These are phyloP conservation scores for Citrus sp. DNA, from an alignment of 345 rosid genomes.

Conservation along the genomic window DNA sequence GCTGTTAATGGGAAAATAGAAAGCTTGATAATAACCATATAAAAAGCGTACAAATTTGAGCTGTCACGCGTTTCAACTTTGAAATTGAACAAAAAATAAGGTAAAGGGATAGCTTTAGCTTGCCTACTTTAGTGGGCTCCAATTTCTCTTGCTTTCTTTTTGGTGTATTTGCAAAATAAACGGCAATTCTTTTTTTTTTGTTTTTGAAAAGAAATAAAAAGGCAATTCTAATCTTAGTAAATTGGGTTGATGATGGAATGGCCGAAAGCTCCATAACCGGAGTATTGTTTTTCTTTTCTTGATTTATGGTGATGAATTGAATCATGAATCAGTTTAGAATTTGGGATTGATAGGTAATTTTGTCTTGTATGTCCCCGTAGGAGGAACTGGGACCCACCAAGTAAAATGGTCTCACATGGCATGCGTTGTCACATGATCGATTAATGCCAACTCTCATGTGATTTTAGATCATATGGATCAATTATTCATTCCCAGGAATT, in stretches of 20 bases:
- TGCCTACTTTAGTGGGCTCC: slow-evolving; percentile 28
- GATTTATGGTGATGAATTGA: neutral
- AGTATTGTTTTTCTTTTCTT: neutral
- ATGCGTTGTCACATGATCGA: slow-evolving; percentile 1
- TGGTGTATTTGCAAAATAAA: slow-evolving; percentile 17
- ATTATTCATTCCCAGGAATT: neutral
- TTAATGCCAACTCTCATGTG: neutral
- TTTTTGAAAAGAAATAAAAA: no score
- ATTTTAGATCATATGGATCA: slow-evolving; percentile 3
- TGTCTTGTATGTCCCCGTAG: neutral
- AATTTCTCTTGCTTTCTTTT: slow-evolving; percentile 9
- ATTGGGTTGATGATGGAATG: neutral
- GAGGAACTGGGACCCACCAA: neutral
- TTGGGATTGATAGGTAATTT: neutral
- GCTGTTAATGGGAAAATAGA: neutral
- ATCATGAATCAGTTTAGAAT: no score
- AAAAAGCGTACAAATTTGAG: slow-evolving; percentile 1
- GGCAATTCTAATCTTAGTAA: neutral
- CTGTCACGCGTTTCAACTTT: slow-evolving; percentile 13
- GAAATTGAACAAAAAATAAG: neutral
- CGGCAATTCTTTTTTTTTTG: neutral
- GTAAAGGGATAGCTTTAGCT: slow-evolving; percentile 5
- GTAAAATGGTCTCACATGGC: neutral
- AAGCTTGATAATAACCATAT: neutral
- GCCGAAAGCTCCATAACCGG: neutral